Conservation (phyloP, 805 yeast genomes). For the Sugiyamaella chiloensis region DNA sequence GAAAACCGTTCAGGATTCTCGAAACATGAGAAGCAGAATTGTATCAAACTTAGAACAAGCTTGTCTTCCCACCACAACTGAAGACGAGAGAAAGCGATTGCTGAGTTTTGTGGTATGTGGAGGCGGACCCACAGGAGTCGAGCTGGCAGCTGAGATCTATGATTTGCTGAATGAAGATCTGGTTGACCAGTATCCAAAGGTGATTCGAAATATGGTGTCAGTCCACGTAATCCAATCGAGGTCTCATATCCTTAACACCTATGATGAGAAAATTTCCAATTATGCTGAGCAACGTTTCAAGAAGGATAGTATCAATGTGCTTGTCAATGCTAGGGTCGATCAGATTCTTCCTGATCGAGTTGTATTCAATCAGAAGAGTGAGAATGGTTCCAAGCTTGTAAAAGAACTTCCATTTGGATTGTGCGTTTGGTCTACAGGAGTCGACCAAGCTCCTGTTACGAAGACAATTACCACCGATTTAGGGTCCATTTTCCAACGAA, state of each 20-base stretch:
- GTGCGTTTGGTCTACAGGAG: conserved; percentile 76
- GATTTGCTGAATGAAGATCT: conserved; percentile 66
- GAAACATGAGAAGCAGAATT: conserved; percentile 52
- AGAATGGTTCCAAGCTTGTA: conserved; percentile 31
- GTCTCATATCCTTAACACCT: conserved; percentile 63
- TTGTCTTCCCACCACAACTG: conserved; percentile 60
- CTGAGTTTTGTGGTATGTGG: conserved; percentile 67
- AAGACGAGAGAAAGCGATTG: conserved; percentile 58
- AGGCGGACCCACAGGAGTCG: conserved; percentile 76
- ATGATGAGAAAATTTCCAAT: conserved; percentile 60
- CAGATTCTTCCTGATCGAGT: conserved; percentile 56
- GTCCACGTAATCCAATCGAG: conserved; percentile 70
- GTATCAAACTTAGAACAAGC: conserved; percentile 58
- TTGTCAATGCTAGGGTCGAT: conserved; percentile 62
- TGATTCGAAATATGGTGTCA: conserved; percentile 58
- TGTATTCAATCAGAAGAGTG: conserved; percentile 50
- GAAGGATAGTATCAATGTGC: conserved; percentile 59
- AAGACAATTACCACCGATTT: conserved; percentile 51
- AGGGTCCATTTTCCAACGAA: conserved; percentile 46
- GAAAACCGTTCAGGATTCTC: conserved; percentile 66
- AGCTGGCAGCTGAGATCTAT: conserved; percentile 67
- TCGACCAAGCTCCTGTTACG: conserved; percentile 62
- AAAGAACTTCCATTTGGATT: conserved; percentile 62
- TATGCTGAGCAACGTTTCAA: conserved; percentile 63
- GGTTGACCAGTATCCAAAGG: conserved; percentile 52